Evolutionary conservation across 306 rosid genomes (phyloP).

Genomic region (Calophaca sinica): DNA sequence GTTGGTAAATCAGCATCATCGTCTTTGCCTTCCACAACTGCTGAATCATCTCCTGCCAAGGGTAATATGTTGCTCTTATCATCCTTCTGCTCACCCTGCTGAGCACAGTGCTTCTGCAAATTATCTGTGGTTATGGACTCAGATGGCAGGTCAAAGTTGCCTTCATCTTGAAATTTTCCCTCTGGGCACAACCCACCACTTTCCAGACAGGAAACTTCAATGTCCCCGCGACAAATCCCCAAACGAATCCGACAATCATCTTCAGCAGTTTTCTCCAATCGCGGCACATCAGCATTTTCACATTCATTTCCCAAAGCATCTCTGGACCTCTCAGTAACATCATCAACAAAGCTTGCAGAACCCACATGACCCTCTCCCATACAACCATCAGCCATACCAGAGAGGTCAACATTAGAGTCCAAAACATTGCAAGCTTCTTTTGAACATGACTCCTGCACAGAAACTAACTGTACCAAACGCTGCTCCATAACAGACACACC

Average conservation of each 20-base stretch:
- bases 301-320: conserved; percentile 50
- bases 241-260: conserved; percentile 45
- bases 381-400: conserved; percentile 40
- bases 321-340: conserved; percentile 43
- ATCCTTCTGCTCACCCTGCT: conserved; percentile 53
- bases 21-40: conserved; percentile 39
- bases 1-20: conserved; percentile 37
- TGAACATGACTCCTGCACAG: conserved; percentile 56
- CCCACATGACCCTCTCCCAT: conserved; percentile 40
- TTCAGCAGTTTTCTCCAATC: conserved; percentile 38
- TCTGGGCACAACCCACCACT: conserved; percentile 36
- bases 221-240: conserved; percentile 44
- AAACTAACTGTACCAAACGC: conserved; percentile 54
- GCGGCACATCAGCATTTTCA: conserved; percentile 47
- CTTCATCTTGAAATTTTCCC: conserved; percentile 50
- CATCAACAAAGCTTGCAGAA: conserved; percentile 46
- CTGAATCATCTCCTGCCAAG: conserved; percentile 40
- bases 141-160: conserved; percentile 39
- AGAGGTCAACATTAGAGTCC: conserved; percentile 48
- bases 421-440: conserved; percentile 44
- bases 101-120: conserved; percentile 46
- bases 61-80: conserved; percentile 42
- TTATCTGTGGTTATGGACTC: conserved; percentile 38
- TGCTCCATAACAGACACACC: conserved; percentile 51
- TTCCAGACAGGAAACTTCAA: conserved; percentile 40